Base-by-base conservation (phyloP, 495 filamentous ascomycete genomes). In the Wilcoxina mikolae region DNA sequence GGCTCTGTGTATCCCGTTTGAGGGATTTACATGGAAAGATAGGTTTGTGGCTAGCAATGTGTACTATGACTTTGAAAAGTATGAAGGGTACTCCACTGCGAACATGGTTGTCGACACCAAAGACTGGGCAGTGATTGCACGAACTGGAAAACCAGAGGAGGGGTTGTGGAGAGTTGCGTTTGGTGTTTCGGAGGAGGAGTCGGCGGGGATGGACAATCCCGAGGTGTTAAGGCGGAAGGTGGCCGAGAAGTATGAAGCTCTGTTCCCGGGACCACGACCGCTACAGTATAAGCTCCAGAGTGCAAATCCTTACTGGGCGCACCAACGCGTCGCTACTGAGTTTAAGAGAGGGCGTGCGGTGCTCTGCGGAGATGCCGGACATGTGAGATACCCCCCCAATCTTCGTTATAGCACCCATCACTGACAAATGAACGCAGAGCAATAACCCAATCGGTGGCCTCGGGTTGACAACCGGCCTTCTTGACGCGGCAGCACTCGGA, bases 21-120 rank as follows among this genome's bases (percentile, higher is more conserved):
- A 65, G 17, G 62, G 62, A 15, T 64, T 55, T 42, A 65, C 62
- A 11, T 65, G 49, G 55, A 28, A 25, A 10, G 62, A 65, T 39
- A 52, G 58, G 18, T 51, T 65, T 17, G 58, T 65, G 12, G 55
- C 58, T 1, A 61, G 42, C 7, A 56, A 65, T 47, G 46, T 65
- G 1, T 48, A 55, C 18, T 66, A 64, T 51, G 45, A 44, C 24
- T 66, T 66, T 47, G 59, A 56, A 17, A 56, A 58, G 28, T 47
- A 65, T 26, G 22, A 46, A 11, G 56, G 62, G 17, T 62, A 55
- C 54, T 44, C 24, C 15, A 55, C 60, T 24, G 61, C 41, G 12
- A 64, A 57, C 51, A 51, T 58, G 43, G 28, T 61, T 12, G 33
- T 60, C 25, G 61, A 65, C 38, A 33, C 58, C 9, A 50, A 65